These are phyloP conservation scores for Hymenoscyphus fraxineus DNA, from an alignment of 2,329 filamentous ascomycete species.

Conservation along the genomic window DNA sequence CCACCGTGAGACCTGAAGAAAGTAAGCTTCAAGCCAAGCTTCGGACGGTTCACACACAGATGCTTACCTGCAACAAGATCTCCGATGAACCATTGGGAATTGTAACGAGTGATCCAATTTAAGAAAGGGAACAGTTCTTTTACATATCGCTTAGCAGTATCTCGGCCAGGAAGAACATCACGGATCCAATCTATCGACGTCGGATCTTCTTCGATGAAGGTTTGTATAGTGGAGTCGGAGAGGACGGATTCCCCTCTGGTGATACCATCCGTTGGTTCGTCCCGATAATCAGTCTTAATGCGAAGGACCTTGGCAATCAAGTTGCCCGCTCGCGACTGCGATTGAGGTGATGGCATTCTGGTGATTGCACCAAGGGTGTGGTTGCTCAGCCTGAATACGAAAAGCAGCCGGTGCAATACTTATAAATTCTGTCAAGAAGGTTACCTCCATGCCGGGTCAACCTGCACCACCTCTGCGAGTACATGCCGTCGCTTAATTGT, in stretches of 20 bases:
- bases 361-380: not conserved
- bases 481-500: not conserved
- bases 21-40: not conserved
- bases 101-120: slow-evolving; percentile 87
- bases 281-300: slow-evolving; percentile 72
- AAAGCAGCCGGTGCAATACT: not conserved
- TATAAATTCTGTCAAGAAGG: not conserved
- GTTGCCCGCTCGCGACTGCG: slow-evolving; percentile 52
- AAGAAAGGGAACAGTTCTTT: slow-evolving; percentile 79
- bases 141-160: slow-evolving; percentile 55
- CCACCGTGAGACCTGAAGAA: slow-evolving; percentile 60
- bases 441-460: not conserved
- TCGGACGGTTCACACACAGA: too few relatives aligned
- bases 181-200: slow-evolving; percentile 68
- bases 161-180: slow-evolving; percentile 55
- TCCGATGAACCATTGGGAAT: slow-evolving; percentile 80
- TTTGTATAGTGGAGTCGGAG: slow-evolving; percentile 68
- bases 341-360: not conserved
- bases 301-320: slow-evolving; percentile 73
- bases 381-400: slow-evolving; percentile 2
- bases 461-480: not conserved
- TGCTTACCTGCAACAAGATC: slow-evolving; percentile 79
- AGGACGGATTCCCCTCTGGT: slow-evolving; percentile 77
- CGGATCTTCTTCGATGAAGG: slow-evolving; percentile 80
- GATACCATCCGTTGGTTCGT: slow-evolving; percentile 55